Evolutionary conservation across 768 basidiomycete genomes (phyloP).

Genomic region (Rhodotorula sphaerocarpa): DNA sequence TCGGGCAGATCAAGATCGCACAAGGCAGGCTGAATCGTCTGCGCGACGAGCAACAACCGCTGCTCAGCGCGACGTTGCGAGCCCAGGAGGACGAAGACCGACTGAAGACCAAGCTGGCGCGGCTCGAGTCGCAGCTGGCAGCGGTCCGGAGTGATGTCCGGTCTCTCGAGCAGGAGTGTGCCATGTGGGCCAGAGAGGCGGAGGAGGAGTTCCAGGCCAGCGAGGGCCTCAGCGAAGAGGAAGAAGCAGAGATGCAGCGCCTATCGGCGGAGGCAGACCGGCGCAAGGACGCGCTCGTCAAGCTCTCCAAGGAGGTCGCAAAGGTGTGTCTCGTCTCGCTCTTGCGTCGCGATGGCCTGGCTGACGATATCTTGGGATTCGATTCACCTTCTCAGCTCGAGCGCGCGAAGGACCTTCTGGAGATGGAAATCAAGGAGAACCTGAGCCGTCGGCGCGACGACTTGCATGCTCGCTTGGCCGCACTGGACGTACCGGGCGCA

Average conservation of each 20-base stretch:
- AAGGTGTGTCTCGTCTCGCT: constrained; percentile 54
- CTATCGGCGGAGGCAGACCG: constrained; percentile 70
- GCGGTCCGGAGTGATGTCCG: constrained; percentile 66
- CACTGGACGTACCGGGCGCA: constrained; percentile 46
- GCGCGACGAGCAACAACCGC: constrained; percentile 56
- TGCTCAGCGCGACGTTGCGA: constrained; percentile 56
- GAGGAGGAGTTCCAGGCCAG: constrained; percentile 58
- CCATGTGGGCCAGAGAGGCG: constrained; percentile 60
- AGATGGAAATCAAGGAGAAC: constrained; percentile 88
- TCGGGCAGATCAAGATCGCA: constrained; percentile 64
- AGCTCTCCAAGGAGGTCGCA: constrained; percentile 59
- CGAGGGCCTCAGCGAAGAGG: constrained; percentile 61
- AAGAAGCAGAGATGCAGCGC: constrained; percentile 57
- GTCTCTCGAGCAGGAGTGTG: constrained; percentile 55
- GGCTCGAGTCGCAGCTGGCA: constrained; percentile 59
- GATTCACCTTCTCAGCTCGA: constrained; percentile 58
- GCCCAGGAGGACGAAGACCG: constrained; percentile 65
- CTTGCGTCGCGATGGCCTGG: too few relatives aligned
- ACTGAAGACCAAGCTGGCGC: constrained; percentile 54
- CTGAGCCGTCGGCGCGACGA: constrained; percentile 72
- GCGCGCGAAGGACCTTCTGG: constrained; percentile 66
- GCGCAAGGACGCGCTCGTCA: constrained; percentile 61
- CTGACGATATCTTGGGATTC: too few relatives aligned
- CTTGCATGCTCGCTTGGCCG: constrained; percentile 64
- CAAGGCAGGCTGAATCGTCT: constrained; percentile 54